phyloP scores from a whole-genome alignment of 176 grass and related monocot species.

The Elymus sibiricus region DNA sequence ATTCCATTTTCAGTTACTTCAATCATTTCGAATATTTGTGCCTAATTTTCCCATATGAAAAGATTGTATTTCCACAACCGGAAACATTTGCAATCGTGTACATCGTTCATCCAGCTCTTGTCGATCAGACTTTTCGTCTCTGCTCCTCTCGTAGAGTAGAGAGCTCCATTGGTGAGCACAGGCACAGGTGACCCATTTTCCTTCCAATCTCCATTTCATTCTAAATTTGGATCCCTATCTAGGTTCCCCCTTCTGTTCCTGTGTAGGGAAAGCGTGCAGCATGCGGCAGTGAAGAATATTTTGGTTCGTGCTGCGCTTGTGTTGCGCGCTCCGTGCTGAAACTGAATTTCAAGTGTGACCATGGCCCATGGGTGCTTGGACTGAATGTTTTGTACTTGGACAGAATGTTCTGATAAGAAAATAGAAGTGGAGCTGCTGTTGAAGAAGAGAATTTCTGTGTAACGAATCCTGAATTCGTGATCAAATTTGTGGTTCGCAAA shows the following conservation, averaged over 20 bases:
- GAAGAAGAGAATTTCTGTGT: not conserved
- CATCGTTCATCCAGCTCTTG: too few species aligned
- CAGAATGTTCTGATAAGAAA: not conserved
- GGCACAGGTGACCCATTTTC: not conserved
- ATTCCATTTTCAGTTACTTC: too few species aligned
- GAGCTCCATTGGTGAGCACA: not conserved
- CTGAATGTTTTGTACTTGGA: not conserved
- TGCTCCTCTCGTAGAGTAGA: not conserved
- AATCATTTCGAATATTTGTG: too few species aligned
- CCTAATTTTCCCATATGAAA: too few species aligned
- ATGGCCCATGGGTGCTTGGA: not conserved
- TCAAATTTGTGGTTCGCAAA: too few species aligned
- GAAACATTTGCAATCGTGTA: too few species aligned
- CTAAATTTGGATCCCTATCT: not conserved
- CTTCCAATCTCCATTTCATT: not conserved
- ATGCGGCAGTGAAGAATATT: not conserved
- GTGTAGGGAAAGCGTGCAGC: not conserved
- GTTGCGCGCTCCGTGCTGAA: not conserved
- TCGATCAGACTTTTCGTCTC: not conserved
- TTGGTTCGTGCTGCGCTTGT: too few species aligned
- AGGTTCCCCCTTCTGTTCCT: not conserved
- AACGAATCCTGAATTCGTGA: too few species aligned
- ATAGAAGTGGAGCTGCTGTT: not conserved
- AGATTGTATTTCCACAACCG: too few species aligned
- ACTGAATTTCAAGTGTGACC: not conserved